Base-by-base conservation (phyloP, 2,329 filamentous ascomycete species). In the Monilinia laxa region DNA sequence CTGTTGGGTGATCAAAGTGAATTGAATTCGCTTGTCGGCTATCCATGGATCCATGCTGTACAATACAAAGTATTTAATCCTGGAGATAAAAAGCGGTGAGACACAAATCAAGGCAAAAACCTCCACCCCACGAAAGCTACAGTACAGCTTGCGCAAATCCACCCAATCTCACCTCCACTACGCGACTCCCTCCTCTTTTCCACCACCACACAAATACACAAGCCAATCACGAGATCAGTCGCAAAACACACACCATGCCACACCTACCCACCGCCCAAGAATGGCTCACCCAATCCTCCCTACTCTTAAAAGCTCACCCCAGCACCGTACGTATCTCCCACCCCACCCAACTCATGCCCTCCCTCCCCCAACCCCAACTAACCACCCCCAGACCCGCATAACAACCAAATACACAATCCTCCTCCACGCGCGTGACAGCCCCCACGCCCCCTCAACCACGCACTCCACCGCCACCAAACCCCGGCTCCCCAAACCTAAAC, bases 401-500 rank as follows among this genome's bases (percentile, higher is more conserved):
- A 96, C 92, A 72, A 97, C 93, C 70, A 93, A 91, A 83, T 99
- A 98, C 86, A 89, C 87, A 77, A 87, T 94, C 77, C 80, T 94
- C 77, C 80, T 82, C 45, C 81, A 83, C 59, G 68, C 72, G 69
- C 70, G 76, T 69, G 72, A 76, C 18, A 68, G 68, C 54, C 69
- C 72, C 69, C 71, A 76, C 69, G 73, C 76, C 7, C 69, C 70
- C 42, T 67, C 68, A 47, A 49, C 68, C 45, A 68, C 59, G 4
- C 55, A 60, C 62, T 59, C 62, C 31, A 56, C 58, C 23, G 40
- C 51, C 38, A 60, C 53, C 64, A 71, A 66, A n/a, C 64, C 74
- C 75, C 65, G 70, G 70, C 75, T 69, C 74, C 70, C 64, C 51
- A 71, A 71, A 25, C 76, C 65, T 45, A 75, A 72, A 70, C 71